Conservation (phyloP, 2,329 filamentous ascomycete species). For the Sporothrix brasiliensis region DNA sequence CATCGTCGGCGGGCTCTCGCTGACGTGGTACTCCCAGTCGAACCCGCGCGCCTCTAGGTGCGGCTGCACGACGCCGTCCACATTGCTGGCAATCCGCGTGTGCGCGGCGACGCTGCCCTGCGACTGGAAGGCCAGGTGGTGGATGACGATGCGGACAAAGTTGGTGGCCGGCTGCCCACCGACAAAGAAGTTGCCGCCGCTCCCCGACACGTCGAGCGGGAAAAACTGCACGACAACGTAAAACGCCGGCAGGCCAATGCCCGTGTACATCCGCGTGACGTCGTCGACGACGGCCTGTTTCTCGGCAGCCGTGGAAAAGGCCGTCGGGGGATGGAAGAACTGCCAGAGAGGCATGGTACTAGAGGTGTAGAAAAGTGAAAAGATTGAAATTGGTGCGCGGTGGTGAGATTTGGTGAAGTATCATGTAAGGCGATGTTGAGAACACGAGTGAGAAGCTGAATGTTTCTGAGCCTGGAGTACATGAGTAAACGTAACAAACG, state of each 20-base stretch:
- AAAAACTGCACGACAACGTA: conserved; percentile 50
- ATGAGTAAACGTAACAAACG: too few species aligned
- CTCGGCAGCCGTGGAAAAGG: conserved; percentile 41
- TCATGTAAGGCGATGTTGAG: too few species aligned
- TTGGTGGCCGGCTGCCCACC: conserved; percentile 24
- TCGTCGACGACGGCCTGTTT: conserved; percentile 43
- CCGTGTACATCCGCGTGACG: conserved; percentile 43
- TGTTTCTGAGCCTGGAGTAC: too few species aligned
- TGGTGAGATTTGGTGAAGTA: too few species aligned
- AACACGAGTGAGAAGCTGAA: too few species aligned
- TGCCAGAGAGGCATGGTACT: conserved; percentile 49
- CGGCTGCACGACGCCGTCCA: conserved; percentile 46
- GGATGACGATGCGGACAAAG: conserved; percentile 33
- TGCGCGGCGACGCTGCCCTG: conserved; percentile 20
- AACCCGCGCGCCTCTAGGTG: conserved; percentile 48
- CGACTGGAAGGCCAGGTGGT: conserved; percentile 33
- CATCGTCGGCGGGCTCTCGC: conserved; percentile 48
- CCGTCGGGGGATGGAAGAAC: conserved; percentile 46
- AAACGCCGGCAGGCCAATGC: conserved; percentile 46
- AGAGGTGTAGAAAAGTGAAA: neutral
- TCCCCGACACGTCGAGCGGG: conserved; percentile 35
- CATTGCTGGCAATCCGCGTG: neutral
- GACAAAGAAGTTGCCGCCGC: conserved; percentile 16
- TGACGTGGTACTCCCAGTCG: conserved; percentile 50
- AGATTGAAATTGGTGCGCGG: neutral